phyloP scores from a whole-genome alignment of 768 basidiomycete genomes.

The Tricholoma bakamatsutake region DNA sequence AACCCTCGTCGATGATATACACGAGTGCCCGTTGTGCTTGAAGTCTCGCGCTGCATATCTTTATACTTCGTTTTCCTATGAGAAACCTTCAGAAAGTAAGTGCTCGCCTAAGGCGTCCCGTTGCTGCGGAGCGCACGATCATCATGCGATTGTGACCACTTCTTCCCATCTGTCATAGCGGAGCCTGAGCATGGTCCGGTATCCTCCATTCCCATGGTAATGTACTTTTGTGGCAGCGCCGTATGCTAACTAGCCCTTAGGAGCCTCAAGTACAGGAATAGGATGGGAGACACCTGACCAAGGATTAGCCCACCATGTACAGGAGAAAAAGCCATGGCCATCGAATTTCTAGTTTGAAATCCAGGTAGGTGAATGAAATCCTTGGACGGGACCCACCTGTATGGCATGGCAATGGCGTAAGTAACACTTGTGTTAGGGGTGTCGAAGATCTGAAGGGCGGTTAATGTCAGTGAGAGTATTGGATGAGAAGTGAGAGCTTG shows the following conservation, averaged over 20 bases:
- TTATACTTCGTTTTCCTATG: not conserved
- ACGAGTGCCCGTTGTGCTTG: not conserved
- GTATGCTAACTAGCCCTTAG: not conserved
- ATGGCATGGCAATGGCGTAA: not conserved
- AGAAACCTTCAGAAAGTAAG: not conserved
- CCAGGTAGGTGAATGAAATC: not conserved
- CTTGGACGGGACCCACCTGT: not conserved
- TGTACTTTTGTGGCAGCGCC: slow-evolving; percentile 2
- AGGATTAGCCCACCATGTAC: not conserved
- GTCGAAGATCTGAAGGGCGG: not conserved
- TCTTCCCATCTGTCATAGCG: not conserved
- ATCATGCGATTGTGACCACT: not conserved
- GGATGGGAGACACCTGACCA: slow-evolving; percentile 3
- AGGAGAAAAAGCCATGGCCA: not conserved
- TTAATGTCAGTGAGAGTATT: not conserved
- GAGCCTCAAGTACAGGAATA: slow-evolving; percentile 1
- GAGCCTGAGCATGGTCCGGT: slow-evolving; percentile 2
- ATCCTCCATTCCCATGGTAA: slow-evolving; percentile 9
- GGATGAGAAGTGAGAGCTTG: not conserved
- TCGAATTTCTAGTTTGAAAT: not conserved
- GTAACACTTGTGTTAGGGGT: not conserved
- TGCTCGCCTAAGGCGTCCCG: too few relatives aligned
- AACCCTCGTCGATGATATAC: too few relatives aligned
- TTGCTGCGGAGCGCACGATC: not conserved
- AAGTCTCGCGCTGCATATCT: not conserved